phyloP scores from a whole-genome alignment of 495 filamentous ascomycete species.

The Geoglossum glabrum region DNA sequence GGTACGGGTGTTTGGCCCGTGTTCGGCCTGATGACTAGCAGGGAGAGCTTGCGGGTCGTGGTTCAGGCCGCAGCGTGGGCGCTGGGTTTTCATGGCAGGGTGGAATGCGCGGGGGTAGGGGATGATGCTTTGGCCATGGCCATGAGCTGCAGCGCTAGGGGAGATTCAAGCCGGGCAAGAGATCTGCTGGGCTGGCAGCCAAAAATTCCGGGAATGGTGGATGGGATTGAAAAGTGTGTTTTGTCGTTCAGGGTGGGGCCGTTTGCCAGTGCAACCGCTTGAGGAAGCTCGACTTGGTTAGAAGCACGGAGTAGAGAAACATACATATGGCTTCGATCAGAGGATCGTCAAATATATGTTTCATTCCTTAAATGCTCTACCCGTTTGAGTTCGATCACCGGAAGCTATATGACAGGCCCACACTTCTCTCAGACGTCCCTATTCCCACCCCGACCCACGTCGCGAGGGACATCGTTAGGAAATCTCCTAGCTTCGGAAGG shows the following conservation, averaged over 20 bases:
- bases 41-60: slow-evolving; percentile 17
- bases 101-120: slow-evolving; percentile 14
- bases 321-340: not conserved
- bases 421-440: not conserved
- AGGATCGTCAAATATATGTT: not conserved
- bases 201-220: slow-evolving; percentile 3
- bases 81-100: slow-evolving; percentile 14
- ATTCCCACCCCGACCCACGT: not conserved
- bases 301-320: not conserved
- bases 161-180: slow-evolving; percentile 17
- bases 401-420: not conserved
- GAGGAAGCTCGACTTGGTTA: not conserved
- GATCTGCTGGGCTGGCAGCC: slow-evolving; percentile 22
- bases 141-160: slow-evolving; percentile 13
- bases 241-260: slow-evolving; percentile 4
- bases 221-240: slow-evolving; percentile 4
- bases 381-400: not conserved
- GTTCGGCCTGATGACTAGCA: slow-evolving; percentile 21
- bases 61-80: slow-evolving; percentile 8
- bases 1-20: slow-evolving; percentile 21
- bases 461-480: not conserved
- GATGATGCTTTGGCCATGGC: slow-evolving; percentile 15
- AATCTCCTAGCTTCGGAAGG: not conserved
- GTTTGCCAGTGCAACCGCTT: too few species aligned
- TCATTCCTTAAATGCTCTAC: not conserved